Percentiles rank a stretch among this genome's conserved stretches.
Evolutionary conservation across 345 rosid genomes (phyloP).

Genomic region (Citrus sp.): DNA sequence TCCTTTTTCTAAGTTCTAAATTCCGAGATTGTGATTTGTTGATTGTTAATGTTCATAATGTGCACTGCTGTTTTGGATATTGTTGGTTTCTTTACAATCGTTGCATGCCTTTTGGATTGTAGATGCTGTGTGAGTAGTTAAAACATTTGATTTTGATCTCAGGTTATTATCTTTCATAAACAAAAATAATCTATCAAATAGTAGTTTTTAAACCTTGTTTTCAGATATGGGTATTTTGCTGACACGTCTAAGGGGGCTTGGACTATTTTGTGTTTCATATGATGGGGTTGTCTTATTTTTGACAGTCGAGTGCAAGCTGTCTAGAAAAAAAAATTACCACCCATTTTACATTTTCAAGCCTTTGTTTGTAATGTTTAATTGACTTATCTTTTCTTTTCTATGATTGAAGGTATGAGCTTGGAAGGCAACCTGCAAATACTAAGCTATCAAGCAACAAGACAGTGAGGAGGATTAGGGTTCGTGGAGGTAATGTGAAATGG

Average conservation of each 20-base stretch:
- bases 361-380: background rate
- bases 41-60: background rate
- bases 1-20: background rate
- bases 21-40: background rate
- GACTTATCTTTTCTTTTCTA: background rate
- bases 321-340: background rate
- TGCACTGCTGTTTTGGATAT: background rate
- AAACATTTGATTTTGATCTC: background rate
- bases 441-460: conserved; percentile 87
- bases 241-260: background rate
- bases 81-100: background rate
- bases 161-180: background rate
- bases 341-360: background rate
- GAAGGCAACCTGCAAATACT: conserved; percentile 83
- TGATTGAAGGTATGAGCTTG: conserved; percentile 67
- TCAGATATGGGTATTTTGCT: background rate
- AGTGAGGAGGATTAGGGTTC: conserved; percentile 75
- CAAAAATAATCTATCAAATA: background rate
- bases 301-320: background rate
- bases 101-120: too few species aligned
- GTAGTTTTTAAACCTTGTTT: background rate
- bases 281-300: background rate
- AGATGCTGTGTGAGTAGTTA: background rate
- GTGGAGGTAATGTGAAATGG: conserved; percentile 90
- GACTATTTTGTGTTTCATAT: background rate